Evolutionary conservation across 176 grass and related monocot species (phyloP).

Genomic region (Dactylis glomerata): DNA sequence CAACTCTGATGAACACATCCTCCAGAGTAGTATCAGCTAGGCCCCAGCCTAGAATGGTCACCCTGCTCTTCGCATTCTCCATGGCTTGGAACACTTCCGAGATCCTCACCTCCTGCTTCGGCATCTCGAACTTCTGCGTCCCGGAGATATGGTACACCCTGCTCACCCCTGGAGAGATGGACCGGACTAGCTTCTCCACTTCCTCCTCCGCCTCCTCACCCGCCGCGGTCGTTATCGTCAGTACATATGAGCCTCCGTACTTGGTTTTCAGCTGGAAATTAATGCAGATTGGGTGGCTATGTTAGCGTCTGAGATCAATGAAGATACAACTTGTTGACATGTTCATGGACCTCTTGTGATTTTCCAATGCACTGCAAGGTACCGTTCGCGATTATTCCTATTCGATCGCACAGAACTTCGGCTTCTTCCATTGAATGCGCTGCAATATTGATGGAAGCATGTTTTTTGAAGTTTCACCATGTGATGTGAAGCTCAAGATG

Average conservation of each 20-base stretch:
- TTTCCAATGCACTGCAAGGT: slow-evolving; percentile 55
- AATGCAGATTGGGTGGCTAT: background rate
- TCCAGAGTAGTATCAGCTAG: slow-evolving; percentile 42
- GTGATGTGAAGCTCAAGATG: background rate
- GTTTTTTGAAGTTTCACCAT: background rate
- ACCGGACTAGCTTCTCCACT: slow-evolving; percentile 23
- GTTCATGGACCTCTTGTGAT: slow-evolving; percentile 41
- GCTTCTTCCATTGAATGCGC: slow-evolving; percentile 83
- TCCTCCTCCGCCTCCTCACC: slow-evolving; percentile 20
- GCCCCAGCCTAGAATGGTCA: slow-evolving; percentile 37
- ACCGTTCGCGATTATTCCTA: slow-evolving; percentile 53
- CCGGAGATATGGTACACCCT: slow-evolving; percentile 34
- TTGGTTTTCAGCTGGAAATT: slow-evolving; percentile 48
- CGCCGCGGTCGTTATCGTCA: slow-evolving; percentile 16
- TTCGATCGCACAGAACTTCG: slow-evolving; percentile 53
- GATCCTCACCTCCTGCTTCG: slow-evolving; percentile 40
- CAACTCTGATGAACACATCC: slow-evolving; percentile 49
- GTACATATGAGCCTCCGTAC: slow-evolving; percentile 45
- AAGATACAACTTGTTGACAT: background rate
- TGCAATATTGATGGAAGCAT: slow-evolving; percentile 16
- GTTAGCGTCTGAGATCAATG: background rate
- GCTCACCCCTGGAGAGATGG: slow-evolving; percentile 23
- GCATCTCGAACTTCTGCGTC: slow-evolving; percentile 56
- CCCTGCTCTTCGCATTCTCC: slow-evolving; percentile 22
- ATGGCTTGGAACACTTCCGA: slow-evolving; percentile 36